phyloP scores from a whole-genome alignment of 1,284 basidiomycete genomes.

The Trichosporon ovoides region DNA sequence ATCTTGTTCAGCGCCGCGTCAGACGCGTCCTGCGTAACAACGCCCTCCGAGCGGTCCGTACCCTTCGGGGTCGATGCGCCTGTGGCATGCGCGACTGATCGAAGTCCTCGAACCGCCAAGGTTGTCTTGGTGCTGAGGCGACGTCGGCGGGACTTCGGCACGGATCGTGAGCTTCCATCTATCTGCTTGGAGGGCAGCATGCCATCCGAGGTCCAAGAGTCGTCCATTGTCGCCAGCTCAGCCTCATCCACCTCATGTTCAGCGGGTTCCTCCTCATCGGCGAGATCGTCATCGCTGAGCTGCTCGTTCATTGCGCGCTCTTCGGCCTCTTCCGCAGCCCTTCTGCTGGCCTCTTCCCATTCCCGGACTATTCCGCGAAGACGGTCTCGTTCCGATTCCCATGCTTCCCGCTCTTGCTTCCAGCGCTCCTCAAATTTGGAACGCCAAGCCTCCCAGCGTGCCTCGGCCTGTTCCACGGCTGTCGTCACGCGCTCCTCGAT shows the following conservation, averaged over 20 bases:
- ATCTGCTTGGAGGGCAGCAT: neutral
- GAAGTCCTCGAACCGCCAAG: slow-evolving; percentile 36
- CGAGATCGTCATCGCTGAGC: slow-evolving; percentile 39
- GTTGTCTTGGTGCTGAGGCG: slow-evolving; percentile 32
- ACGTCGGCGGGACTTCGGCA: slow-evolving; percentile 29
- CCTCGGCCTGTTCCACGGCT: slow-evolving; percentile 57
- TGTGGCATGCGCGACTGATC: slow-evolving; percentile 23
- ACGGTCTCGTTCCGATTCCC: slow-evolving; percentile 73
- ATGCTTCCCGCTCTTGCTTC: slow-evolving; percentile 69
- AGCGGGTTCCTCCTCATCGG: slow-evolving; percentile 32
- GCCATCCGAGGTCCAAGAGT: neutral
- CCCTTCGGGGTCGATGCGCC: slow-evolving; percentile 29
- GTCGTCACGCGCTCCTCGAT: slow-evolving; percentile 51
- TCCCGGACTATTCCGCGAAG: slow-evolving; percentile 69
- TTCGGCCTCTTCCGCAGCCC: slow-evolving; percentile 51
- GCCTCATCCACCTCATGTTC: slow-evolving; percentile 21
- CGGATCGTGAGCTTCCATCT: neutral
- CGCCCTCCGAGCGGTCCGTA: neutral
- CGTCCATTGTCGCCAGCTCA: slow-evolving; percentile 9
- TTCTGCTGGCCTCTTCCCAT: slow-evolving; percentile 62
- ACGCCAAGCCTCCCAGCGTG: slow-evolving; percentile 62
- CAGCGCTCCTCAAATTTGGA: slow-evolving; percentile 66
- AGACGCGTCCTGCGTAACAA: neutral
- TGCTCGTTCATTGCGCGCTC: slow-evolving; percentile 45
- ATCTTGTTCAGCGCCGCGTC: neutral